Evolutionary conservation across 148 eudicot species (phyloP), one percentile per base, ranked within the genome.

Genomic region (Rhododendron ferrugineum): DNA sequence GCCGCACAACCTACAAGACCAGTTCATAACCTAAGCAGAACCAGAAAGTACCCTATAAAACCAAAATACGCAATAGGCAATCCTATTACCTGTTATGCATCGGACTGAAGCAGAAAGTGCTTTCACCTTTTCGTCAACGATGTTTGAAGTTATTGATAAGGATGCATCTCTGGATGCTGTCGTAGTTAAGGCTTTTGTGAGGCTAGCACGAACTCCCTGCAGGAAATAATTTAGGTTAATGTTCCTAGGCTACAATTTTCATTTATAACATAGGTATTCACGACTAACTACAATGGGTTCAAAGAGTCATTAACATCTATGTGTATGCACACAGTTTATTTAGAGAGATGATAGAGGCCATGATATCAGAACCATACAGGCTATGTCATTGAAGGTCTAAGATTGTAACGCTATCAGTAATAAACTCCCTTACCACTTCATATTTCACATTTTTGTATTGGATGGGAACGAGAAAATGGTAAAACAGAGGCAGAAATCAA

Each of bases 151-250:
- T 62, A 50, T 47, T 80, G 86, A 82, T 15, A 84, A 42, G 26
- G 58, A 68, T 44, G 86, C 76, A 83, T 88, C 86, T 86, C 85
- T 85, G 22, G 82, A 85, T 66, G 74, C 11, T 84, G 49, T 83
- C 46, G 81, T 49, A 74, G 84, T 81, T 80, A 86, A 84, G 23
- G 87, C 86, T 76, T 86, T 90, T 72, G 83, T 22, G 75, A 90
- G 68, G 83, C 86, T 83, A 82, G 88, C 81, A 77, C 49, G 86
- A 79, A 89, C 52, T 40, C 87, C 89, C 93, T 91, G 91, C 50
- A 70, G 30, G 37, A 73, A 75, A 32, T 20, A 11, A 28, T 70
- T 74, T 16, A 46, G n/a, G 64, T 73, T 64, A 79, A 42, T 11
- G 62, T 68, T 37, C 34, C 52, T 37, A 22, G 74, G 58, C 22